These are phyloP conservation scores for Waltergamsia citrina DNA, from an alignment of 2,329 filamentous ascomycete species.

Conservation along the genomic window DNA sequence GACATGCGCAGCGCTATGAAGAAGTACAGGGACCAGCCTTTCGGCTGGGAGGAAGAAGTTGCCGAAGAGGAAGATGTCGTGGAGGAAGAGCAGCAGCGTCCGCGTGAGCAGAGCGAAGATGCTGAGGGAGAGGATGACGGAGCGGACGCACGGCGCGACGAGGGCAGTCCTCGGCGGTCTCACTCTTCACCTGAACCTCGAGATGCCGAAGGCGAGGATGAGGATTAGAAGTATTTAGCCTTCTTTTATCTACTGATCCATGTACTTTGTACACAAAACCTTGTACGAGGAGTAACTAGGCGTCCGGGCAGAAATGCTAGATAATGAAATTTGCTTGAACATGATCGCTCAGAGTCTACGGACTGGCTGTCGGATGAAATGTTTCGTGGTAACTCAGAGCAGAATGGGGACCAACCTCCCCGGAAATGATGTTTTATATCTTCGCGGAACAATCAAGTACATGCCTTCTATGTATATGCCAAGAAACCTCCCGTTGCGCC, in stretches of 20 bases:
- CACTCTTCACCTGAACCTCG: conserved; percentile 22
- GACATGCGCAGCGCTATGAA: conserved; percentile 41
- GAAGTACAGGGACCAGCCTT: conserved; percentile 41
- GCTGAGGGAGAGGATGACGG: conserved; percentile 14
- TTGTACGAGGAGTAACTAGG: too few species aligned
- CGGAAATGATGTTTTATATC: too few species aligned
- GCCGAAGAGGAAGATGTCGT: conserved; percentile 21
- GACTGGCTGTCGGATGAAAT: too few species aligned
- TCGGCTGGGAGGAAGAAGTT: conserved; percentile 33
- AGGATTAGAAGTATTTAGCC: conserved; percentile 10
- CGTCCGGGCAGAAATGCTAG: too few species aligned
- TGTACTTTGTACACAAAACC: too few species aligned
- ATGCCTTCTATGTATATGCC: too few species aligned
- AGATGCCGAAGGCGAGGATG: conserved; percentile 38
- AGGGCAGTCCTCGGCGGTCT: conserved; percentile 12
- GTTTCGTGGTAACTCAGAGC: too few species aligned
- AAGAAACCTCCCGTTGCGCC: too few species aligned
- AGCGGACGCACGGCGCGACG: conserved; percentile 8
- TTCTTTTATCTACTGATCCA: not conserved
- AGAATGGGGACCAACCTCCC: too few species aligned
- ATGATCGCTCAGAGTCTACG: too few species aligned
- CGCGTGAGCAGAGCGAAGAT: conserved; percentile 9
- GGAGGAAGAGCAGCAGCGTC: conserved; percentile 11
- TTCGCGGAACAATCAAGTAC: too few species aligned
- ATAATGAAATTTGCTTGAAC: too few species aligned